Evolutionary conservation across 345 rosid species (phyloP).

Genomic region (Camelina neglecta): DNA sequence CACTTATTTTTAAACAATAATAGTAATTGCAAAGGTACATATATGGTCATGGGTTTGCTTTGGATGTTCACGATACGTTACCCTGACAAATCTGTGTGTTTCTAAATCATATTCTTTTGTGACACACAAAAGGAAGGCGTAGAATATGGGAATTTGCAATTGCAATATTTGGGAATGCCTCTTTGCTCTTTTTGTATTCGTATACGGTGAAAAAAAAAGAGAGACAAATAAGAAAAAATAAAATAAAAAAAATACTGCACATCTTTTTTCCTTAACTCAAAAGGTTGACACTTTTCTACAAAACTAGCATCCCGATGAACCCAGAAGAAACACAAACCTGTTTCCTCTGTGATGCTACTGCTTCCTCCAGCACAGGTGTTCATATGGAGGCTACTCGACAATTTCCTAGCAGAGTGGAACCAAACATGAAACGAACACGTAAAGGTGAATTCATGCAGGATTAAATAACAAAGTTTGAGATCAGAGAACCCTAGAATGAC

Average conservation of each 20-base stretch:
- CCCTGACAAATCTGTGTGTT: slow-evolving; percentile 25
- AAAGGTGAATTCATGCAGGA: slow-evolving; percentile 19
- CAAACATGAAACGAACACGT: slow-evolving; percentile 19
- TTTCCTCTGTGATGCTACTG: slow-evolving; percentile 33
- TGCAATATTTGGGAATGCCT: slow-evolving; percentile 30
- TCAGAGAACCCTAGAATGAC: slow-evolving; percentile 3
- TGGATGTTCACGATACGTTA: slow-evolving; percentile 18
- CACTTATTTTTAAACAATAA: slow-evolving; percentile 14
- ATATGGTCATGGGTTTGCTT: slow-evolving; percentile 4
- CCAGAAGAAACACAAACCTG: slow-evolving; percentile 40
- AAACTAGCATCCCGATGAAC: slow-evolving; percentile 42
- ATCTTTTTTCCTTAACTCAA: slow-evolving; percentile 36
- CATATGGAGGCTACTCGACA: slow-evolving; percentile 29
- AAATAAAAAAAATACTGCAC: slow-evolving; percentile 30
- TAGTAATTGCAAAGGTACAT: slow-evolving; percentile 24
- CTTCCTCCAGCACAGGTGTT: slow-evolving; percentile 29
- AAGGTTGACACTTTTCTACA: slow-evolving; percentile 42
- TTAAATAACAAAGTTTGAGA: neutral
- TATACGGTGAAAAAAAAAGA: slow-evolving; percentile 22
- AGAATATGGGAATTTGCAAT: slow-evolving; percentile 23
- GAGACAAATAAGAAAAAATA: slow-evolving; percentile 1
- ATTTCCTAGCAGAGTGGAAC: slow-evolving; percentile 37
- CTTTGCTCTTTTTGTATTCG: slow-evolving; percentile 39
- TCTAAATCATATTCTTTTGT: slow-evolving; percentile 18
- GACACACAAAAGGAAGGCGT: slow-evolving; percentile 31